Conservation (phyloP, 2,329 filamentous ascomycete genomes). For the Fonsecaea pugnacius region DNA sequence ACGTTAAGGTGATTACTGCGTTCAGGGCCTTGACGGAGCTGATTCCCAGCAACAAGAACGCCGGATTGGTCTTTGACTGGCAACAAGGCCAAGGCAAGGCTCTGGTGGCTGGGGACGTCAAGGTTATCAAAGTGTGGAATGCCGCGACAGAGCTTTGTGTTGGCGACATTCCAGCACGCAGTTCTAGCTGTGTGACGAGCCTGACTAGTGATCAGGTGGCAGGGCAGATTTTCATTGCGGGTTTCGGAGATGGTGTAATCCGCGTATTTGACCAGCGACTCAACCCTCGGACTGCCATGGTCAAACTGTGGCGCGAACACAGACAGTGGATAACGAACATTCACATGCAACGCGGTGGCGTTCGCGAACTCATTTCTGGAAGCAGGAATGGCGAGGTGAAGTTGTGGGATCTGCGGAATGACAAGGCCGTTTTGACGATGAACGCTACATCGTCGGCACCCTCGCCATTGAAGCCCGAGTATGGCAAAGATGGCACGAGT, state of each 20-base stretch:
- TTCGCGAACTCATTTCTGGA: slow-evolving; percentile 86
- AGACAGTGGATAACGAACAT: slow-evolving; percentile 94
- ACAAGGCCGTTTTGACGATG: slow-evolving; percentile 45
- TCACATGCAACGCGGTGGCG: slow-evolving; percentile 93
- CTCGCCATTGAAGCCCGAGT: slow-evolving; percentile 9
- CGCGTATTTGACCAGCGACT: slow-evolving; percentile 90
- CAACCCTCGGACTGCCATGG: slow-evolving; percentile 85
- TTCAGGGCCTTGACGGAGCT: slow-evolving; percentile 94
- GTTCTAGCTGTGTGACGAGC: slow-evolving; percentile 92
- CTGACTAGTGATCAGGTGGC: slow-evolving; percentile 97
- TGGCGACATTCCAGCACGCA: slow-evolving; percentile 85
- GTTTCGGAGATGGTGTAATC: slow-evolving; percentile 93
- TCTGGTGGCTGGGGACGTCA: slow-evolving; percentile 93
- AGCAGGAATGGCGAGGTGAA: slow-evolving; percentile 92
- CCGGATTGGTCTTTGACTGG: slow-evolving; percentile 97
- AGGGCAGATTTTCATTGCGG: slow-evolving; percentile 92
- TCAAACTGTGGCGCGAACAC: slow-evolving; percentile 96
- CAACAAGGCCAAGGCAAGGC: slow-evolving; percentile 95
- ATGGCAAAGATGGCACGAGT: slow-evolving; percentile 5
- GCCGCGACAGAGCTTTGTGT: slow-evolving; percentile 90
- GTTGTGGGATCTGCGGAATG: slow-evolving; percentile 94
- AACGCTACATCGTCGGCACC: slow-evolving; percentile 22
- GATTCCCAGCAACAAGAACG: slow-evolving; percentile 90
- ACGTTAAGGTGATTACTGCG: slow-evolving; percentile 82
- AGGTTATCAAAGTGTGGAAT: slow-evolving; percentile 95